Evolutionary conservation across 2,329 filamentous ascomycete genomes (phyloP).

Genomic region (Cadophora malorum): DNA sequence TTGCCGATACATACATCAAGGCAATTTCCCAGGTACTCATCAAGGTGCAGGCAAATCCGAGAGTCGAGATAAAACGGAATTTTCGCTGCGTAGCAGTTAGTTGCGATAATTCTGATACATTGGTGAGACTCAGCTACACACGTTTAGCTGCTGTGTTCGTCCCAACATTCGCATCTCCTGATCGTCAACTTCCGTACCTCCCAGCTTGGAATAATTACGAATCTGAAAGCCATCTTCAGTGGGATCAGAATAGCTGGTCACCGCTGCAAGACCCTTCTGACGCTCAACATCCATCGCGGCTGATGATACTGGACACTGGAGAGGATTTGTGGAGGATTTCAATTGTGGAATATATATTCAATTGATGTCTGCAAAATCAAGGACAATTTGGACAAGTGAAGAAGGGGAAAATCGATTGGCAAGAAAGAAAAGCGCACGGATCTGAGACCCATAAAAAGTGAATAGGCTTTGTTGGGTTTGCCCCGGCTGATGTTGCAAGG

Average conservation of each 20-base stretch:
- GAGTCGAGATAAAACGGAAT: slow-evolving; percentile 49
- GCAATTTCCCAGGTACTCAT: slow-evolving; percentile 51
- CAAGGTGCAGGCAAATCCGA: slow-evolving; percentile 51
- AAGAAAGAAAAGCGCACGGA: no score
- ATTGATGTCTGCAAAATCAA: no score
- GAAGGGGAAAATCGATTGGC: not conserved
- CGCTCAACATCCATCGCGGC: slow-evolving; percentile 18
- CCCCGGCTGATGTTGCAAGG: not conserved
- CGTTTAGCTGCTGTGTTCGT: slow-evolving; percentile 29
- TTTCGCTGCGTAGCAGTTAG: slow-evolving; percentile 42
- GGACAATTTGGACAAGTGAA: not conserved
- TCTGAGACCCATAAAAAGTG: not conserved
- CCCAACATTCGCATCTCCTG: slow-evolving; percentile 28
- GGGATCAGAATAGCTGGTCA: not conserved
- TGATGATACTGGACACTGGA: no score
- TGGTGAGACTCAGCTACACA: slow-evolving; percentile 12
- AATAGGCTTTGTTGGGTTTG: not conserved
- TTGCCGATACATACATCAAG: slow-evolving; percentile 12
- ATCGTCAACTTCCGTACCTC: slow-evolving; percentile 25
- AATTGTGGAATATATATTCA: no score
- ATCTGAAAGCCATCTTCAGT: slow-evolving; percentile 21
- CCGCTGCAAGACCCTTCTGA: slow-evolving; percentile 1
- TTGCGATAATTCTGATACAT: not conserved
- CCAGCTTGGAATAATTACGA: slow-evolving; percentile 21
- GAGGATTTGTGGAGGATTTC: no score